Evolutionary conservation across 2,329 filamentous ascomycete species (phyloP).

Genomic region (Alternaria conjuncta): DNA sequence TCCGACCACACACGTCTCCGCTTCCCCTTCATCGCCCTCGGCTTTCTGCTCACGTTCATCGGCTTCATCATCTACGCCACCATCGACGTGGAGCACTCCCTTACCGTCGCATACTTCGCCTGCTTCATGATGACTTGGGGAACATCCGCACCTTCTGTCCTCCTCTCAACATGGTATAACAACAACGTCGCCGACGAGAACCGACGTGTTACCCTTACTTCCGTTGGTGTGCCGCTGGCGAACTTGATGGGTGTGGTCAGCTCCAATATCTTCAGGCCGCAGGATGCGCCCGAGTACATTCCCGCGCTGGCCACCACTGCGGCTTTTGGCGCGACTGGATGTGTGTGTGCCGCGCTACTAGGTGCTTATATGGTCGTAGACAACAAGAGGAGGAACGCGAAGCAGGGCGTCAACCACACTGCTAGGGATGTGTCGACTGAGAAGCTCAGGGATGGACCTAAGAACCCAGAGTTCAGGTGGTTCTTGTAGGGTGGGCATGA

Average conservation of each 20-base stretch:
- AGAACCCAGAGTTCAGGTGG: constrained; percentile 54
- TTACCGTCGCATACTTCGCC: constrained; percentile 75
- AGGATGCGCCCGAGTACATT: constrained; percentile 70
- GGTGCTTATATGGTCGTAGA: constrained; percentile 70
- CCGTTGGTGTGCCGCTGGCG: constrained; percentile 74
- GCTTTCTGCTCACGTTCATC: constrained; percentile 75
- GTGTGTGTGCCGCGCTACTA: constrained; percentile 61
- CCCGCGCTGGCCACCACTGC: constrained; percentile 71
- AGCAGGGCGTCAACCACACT: constrained; percentile 61
- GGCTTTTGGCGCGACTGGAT: constrained; percentile 67
- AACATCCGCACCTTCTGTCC: constrained; percentile 74
- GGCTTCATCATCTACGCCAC: constrained; percentile 81
- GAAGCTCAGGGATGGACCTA: constrained; percentile 53
- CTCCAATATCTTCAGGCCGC: constrained; percentile 69
- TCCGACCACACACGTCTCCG: constrained; percentile 71
- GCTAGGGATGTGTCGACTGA: constrained; percentile 59
- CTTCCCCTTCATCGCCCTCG: constrained; percentile 76
- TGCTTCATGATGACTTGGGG: constrained; percentile 86
- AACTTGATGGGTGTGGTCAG: constrained; percentile 78
- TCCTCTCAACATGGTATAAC: constrained; percentile 76
- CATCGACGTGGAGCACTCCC: constrained; percentile 65
- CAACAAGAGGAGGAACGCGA: constrained; percentile 65
- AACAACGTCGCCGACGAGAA: constrained; percentile 83
- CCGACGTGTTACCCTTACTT: constrained; percentile 72
- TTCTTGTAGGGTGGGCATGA: constrained; percentile 33